Evolutionary conservation across 148 eudicot genomes (phyloP), one percentile per base, ranked within the genome.

Genomic region (Selenicereus undatus): DNA sequence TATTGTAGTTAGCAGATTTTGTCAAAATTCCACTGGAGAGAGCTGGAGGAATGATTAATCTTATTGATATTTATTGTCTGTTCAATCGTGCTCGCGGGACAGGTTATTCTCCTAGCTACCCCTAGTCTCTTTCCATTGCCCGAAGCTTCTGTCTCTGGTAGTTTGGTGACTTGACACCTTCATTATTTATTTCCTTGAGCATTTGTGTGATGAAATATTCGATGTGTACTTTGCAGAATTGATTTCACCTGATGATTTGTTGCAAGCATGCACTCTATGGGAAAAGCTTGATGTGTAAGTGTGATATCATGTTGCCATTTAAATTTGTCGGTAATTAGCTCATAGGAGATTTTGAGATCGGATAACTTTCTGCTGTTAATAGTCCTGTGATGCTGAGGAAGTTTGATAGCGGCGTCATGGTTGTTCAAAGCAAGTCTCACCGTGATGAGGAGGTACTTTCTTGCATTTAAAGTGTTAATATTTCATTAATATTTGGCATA

Each of bases 21-120:
- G 97, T 92, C 73, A 96, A 88, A 87, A 87, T 90, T 82, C 98
- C 99, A 58, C 81, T 96, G 76, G 98, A 96, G 91, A 91, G 91
- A 88, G 93, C 99, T 86, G 99, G 99, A 76, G 99, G 99, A 86
- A 92, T 92, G 91, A 86, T 96, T 77, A 96, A 92, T 85, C 87
- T 96, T 58, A 91, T 93, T 72, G 99, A 96, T 87, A 74, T 93
- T 18, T 96, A 96, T 80, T 96, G 99, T 81, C 86, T 92, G 73
- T 96, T 96, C 88, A 96, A 96, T 78, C 97, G 99, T 60, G 99
- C 99, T 77, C 89, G 99, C 71, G 99, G 99, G 48, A 96, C 99
- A 93, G 99, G 99, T 95, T 69, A 58, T 51, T 79, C 18, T 78
- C 74, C 74, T 42, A 27, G 42, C 71, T 71, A 29, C 45, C 42